Conservation (phyloP, 2,329 filamentous ascomycete species). For the Fusarium newnesense region DNA sequence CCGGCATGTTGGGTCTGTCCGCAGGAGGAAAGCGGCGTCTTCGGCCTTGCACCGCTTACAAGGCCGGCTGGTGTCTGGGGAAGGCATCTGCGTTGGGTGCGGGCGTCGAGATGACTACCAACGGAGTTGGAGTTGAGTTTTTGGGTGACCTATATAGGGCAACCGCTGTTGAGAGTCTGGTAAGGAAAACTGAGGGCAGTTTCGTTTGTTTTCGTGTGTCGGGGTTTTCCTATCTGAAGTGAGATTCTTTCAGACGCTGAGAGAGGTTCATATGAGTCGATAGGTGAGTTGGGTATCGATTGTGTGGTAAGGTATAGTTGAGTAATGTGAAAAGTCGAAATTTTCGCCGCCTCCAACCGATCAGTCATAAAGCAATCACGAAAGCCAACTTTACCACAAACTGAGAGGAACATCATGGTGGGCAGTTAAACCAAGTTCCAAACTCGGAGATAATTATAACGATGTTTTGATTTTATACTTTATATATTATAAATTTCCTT, state of each 20-base stretch:
- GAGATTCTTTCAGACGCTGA: not conserved
- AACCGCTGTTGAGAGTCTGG: not conserved
- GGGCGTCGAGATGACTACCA: not conserved
- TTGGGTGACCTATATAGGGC: conserved; percentile 35
- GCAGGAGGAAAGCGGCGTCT: conserved; percentile 45
- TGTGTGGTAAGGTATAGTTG: conserved; percentile 8
- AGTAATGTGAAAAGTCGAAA: conserved; percentile 33
- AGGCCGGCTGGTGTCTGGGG: conserved; percentile 36
- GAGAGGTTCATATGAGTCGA: not conserved
- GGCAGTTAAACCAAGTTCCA: not conserved
- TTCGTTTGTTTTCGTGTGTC: not conserved
- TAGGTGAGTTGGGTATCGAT: conserved; percentile 12
- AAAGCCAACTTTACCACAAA: not conserved
- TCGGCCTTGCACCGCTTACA: conserved; percentile 49
- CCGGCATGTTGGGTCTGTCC: conserved; percentile 49
- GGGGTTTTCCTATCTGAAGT: not conserved
- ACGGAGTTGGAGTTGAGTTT: conserved; percentile 4
- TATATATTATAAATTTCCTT: not conserved
- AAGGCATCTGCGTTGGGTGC: conserved; percentile 27
- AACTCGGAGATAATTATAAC: not conserved
- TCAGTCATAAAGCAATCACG: too few relatives aligned
- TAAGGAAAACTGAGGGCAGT: not conserved
- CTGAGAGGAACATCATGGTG: too few relatives aligned
- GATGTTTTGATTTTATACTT: not conserved
- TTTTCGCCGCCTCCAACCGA: conserved; percentile 31